A percentile compares a stretch with the other conserved stretches of the same genome.
These are phyloP conservation scores for Theobroma grandiflorum DNA, from an alignment of 441 rosid species.

Conservation along the genomic window DNA sequence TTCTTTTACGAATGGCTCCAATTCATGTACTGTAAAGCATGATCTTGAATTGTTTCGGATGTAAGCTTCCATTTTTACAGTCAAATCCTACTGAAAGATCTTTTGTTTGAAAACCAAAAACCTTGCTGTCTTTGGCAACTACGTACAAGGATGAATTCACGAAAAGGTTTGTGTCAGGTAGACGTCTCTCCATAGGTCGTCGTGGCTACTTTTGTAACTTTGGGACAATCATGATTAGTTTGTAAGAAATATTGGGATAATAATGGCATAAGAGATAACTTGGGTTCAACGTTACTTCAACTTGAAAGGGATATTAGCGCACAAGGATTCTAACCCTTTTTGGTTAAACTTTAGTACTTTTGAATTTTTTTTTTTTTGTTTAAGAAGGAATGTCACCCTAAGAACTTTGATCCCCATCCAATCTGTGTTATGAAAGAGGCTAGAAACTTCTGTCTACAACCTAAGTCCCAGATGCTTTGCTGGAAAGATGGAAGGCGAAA, in stretches of 20 bases:
- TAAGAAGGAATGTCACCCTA: neutral
- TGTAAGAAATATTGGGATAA: slow-evolving; percentile 14
- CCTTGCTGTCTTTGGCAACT: neutral
- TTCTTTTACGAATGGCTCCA: neutral
- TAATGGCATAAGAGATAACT: slow-evolving; percentile 40
- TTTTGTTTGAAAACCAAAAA: neutral
- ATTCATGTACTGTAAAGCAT: neutral
- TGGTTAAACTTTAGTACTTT: neutral
- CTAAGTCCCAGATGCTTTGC: slow-evolving; percentile 10
- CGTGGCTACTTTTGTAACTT: neutral
- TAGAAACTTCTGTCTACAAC: neutral
- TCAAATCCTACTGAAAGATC: neutral
- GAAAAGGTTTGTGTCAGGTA: neutral
- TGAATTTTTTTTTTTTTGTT: neutral
- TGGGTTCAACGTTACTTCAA: slow-evolving; percentile 65
- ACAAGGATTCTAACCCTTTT: slow-evolving; percentile 8
- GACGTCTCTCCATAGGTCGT: neutral
- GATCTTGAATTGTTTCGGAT: neutral
- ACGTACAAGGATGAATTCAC: neutral
- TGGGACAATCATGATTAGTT: neutral
- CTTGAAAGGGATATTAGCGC: slow-evolving; percentile 29
- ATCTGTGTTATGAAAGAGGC: neutral
- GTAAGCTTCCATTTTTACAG: neutral
- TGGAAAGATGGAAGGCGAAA: neutral
- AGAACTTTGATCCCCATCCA: neutral